Evolutionary conservation across 2,329 filamentous ascomycete genomes (phyloP), one percentile per base, ranked within the genome.

Genomic region (Fusarium chaquense): DNA sequence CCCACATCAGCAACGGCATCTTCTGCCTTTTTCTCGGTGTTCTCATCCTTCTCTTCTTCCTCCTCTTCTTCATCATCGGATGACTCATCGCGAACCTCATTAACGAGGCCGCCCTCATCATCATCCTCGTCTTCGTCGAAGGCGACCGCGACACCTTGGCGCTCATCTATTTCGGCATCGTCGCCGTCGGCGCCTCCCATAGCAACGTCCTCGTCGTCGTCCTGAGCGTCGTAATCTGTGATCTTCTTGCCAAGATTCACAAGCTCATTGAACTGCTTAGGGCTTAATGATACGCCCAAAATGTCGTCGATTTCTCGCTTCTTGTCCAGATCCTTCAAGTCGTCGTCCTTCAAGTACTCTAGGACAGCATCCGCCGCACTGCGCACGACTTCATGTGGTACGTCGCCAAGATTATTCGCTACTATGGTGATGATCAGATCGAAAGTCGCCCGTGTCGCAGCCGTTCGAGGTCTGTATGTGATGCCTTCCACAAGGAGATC

Each of bases 231-330:
- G 80, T 98, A 99, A 79, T 99, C 96, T 51, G 96, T 99, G 69
- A 99, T 97, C 82, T 99, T 99, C 84, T 99, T 99, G 70, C 94
- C 93, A 44, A 99, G 83, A 77, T 98, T 99, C 58, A 98, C 90
- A 71, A 99, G 83, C 82, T 98, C 95, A 77, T 98, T 98, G 83
- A 98, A 99, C 78, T 97, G 91, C 78, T 98, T 97, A 2, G 93
- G 88, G 50, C 86, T 90, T 83, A 98, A 88, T 1, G 90, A 89
- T 36, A 87, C 87, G n/a, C 95, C 96, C 43, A 99, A 81, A 63
- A 98, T 89, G 70, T 98, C 96, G 75, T 99, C 96, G 44, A 98
- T 89, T 78, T 98, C 94, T 81, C 94, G 97, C 84, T 99, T 99
- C 85, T 97, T 98, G 79, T 99, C 96, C 64, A 97, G 93, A 78